Conservation (phyloP, 208 protist genomes). For the Tritrichomonas foetus region DNA sequence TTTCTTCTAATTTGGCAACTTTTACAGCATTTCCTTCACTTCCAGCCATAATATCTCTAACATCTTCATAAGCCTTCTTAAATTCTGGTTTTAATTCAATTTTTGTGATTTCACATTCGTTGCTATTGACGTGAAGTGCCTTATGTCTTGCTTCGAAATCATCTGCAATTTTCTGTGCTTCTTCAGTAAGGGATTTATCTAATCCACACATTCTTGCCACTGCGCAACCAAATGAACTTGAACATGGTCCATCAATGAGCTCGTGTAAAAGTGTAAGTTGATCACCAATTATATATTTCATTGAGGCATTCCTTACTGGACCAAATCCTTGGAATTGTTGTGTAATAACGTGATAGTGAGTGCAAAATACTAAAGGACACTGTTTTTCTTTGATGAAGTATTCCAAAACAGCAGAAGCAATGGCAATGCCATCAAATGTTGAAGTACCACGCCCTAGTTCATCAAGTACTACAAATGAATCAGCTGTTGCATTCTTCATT, state of each 20-base stretch:
- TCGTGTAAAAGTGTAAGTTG: not conserved
- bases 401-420: slow-evolving; percentile 78
- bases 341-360: slow-evolving; percentile 86
- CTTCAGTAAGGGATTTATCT: not conserved
- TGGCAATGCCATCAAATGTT: slow-evolving; percentile 91
- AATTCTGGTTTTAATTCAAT: too few species aligned
- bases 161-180: slow-evolving; percentile 28
- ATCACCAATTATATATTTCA: not conserved
- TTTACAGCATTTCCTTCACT: too few species aligned
- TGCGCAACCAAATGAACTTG: not conserved
- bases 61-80: too few species aligned
- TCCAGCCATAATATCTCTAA: too few species aligned
- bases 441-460: slow-evolving; percentile 83
- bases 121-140: not conserved
- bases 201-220: slow-evolving; percentile 30
- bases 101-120: too few species aligned
- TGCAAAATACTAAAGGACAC: slow-evolving; percentile 56
- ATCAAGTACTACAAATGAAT: slow-evolving; percentile 90
- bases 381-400: slow-evolving; percentile 47
- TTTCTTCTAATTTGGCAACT: too few species aligned
- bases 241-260: not conserved
- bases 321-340: slow-evolving; percentile 41
- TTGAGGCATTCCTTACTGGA: not conserved
- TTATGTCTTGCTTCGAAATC: slow-evolving; percentile 33
- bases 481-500: slow-evolving; percentile 71